A percentile compares a stretch with the other conserved stretches of the same genome.
Evolutionary conservation across 805 yeast genomes (phyloP).

Genomic region (Yarrowia sp.): DNA sequence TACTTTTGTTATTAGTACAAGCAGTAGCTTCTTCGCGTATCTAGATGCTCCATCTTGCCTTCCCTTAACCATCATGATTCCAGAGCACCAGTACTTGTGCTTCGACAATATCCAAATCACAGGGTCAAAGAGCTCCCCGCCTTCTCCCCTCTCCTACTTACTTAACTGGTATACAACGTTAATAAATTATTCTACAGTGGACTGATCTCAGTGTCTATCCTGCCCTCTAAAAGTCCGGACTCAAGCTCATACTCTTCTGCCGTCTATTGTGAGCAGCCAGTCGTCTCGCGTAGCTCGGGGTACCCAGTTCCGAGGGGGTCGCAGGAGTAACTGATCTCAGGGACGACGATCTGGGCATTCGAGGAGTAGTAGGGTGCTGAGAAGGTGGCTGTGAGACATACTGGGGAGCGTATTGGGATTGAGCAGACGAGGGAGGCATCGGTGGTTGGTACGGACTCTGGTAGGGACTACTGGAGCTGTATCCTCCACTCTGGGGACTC

Average conservation of each 20-base stretch:
- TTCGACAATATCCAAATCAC: not conserved
- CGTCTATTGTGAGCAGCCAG: conserved; percentile 28
- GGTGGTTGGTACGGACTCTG: conserved; percentile 29
- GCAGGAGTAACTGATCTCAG: conserved; percentile 15
- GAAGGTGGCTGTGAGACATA: not conserved
- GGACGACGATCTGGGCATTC: conserved; percentile 25
- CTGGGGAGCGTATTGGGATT: not conserved
- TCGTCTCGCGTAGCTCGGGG: conserved; percentile 24
- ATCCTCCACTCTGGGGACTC: conserved; percentile 3
- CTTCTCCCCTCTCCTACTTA: no score
- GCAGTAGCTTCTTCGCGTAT: no score
- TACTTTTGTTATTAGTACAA: no score
- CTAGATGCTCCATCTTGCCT: no score
- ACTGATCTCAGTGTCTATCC: no score
- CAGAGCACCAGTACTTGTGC: no score
- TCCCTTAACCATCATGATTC: no score
- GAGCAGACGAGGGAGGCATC: not conserved
- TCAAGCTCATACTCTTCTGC: conserved; percentile 34
- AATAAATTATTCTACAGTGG: conserved; percentile 15
- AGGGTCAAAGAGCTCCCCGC: not conserved
- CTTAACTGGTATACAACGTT: not conserved
- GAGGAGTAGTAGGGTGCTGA: conserved; percentile 9
- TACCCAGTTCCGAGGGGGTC: conserved; percentile 21
- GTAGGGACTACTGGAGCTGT: conserved; percentile 9
- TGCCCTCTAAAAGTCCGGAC: conserved; percentile 12